Base-by-base conservation (phyloP, 176 grass and related monocot genomes). In the Oryza glaberrima region DNA sequence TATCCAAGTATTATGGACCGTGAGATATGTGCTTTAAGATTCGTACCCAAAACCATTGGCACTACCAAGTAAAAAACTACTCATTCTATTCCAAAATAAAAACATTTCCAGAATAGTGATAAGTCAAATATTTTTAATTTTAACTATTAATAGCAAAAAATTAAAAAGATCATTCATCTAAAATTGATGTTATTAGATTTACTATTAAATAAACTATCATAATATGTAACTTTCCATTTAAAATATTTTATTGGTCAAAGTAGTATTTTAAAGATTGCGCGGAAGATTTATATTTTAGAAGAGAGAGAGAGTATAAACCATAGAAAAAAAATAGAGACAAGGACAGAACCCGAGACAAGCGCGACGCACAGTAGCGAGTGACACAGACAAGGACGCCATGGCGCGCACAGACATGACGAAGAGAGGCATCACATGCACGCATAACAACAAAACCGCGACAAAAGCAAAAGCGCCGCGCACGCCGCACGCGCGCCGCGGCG, bases 341-440 rank as follows among this genome's bases (percentile, higher is more conserved):
- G 73, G 28, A 2, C 6, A 49, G 8, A 80, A 16, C 36, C 35
- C 48, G 83, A 63, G 68, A 72, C 67, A 61, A 17, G 79, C 49
- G 32, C 47, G 79, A 51, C 32, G 28, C 67, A 56, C 14, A 63
- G 58, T 63, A 63, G n/a, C 41, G 51, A 20, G 2, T 0, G 64
- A 68, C 34, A 52, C 14, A 41, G 56, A 67, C 77, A 74, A 64
- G 19, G 78, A 36, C 38, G 30, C 60, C n/a, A 28, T 6, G 22
- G 56, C 54, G 30, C 51, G 32, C 75, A 6, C 45, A 63, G 11
- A 22, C 51, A 54, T 54, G 75, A 77, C 75, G 22, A 13, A n/a
- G 3, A 48, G 48, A 69, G 47, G 49, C 23, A 22, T 70, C 65
- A 78, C 51, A 79, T 79, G 76, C 67, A 26, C 76, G 68, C 84